Evolutionary conservation across 73 alveolate genomes (phyloP), one percentile per base, ranked within the genome.

Genomic region (Halteria grandinella): DNA sequence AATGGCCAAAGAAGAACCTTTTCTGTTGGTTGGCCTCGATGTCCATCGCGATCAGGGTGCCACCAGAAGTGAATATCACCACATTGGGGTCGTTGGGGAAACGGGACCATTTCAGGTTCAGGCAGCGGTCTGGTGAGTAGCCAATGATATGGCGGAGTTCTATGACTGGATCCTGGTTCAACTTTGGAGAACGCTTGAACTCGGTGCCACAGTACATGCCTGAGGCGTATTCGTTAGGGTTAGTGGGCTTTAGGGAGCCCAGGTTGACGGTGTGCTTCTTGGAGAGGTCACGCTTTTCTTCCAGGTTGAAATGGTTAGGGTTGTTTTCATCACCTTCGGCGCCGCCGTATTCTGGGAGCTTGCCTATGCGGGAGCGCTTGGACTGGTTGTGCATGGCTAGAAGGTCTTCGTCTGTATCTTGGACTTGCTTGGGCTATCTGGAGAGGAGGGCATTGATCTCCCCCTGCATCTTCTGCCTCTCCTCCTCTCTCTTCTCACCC

Each of bases 1-100:
- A 36, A 57, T 91, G 97, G 3, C 97, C 97, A 49, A 82, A 69
- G 70, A 75, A 91, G 85, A 91, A 91, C 47, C 80, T 66, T 37
- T 88, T 91, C 72, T 91, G 74, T 21, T 74, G 81, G 24, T 81
- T 54, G 37, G 75, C 77, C n/a, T 72, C 80, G 12, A 87, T 73
- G 39, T 91, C 87, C 75, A 77, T 82, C 23, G 86, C 66, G 32
- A 91, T 77, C n/a, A 91, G 50, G 6, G 89, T 48, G 20, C 89
- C 83, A 36, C 97, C 97, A 12, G 93, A 76, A 8, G 97, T 78
- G 60, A 80, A 91, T 10, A 86, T 81, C 27, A 91, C 82, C 15
- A 62, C 55, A 24, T 83, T 73, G 17, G n/a, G n/a, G n/a, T 83
- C 92, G 29, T 73, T 71, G 36, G 51, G 45, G 20, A 28, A 54